Base-by-base conservation (phyloP, 495 filamentous ascomycete genomes). In the Tetracladium marchalianum region DNA sequence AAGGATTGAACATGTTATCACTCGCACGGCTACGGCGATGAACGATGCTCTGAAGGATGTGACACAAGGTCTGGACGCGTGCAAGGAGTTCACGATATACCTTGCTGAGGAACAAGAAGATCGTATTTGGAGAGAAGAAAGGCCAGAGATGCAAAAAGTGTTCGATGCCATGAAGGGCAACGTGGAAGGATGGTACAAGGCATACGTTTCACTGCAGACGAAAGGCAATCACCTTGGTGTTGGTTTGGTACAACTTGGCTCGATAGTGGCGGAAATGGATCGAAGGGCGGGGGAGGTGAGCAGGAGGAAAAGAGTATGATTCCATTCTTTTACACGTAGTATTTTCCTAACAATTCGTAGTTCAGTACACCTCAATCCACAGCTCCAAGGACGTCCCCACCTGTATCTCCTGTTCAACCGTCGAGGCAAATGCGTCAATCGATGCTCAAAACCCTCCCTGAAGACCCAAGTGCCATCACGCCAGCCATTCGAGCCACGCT, bases 1-100 rank as follows among this genome's bases (percentile, higher is more conserved):
- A 57, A 84, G 83, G 60, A 94, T 98, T 46, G 87, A 95, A 56
- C 82, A 88, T 62, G 86, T 95, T 49, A 77, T 93, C 49, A 76
- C 77, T 39, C 74, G 89, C 39, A 94, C 90, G 16, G 77, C 80
- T 1, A 61, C 69, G 8, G 75, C 84, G 11, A 81, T 95, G 62
- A 77, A 84, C 22, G 84, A 87, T 53, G 72, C 80, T 2, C 64
- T 90, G 16, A 73, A 81, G 52, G 93, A 98, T 62, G 72, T 94
- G 17, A 64, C 72, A 36, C 84, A 90, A 50, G 89, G 86, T 5
- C 67, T 89, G 33, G 75, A 79, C 47, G 85, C 86, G 2, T 86
- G 84, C 35, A 75, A 78, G 39, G 83, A 84, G 43, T 77, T 96
- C 17, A 80, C 80, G 48, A 71, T 76, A 42, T 96, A 95, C 59